phyloP scores from a whole-genome alignment of 768 basidiomycete species.

The Macrolepiota albuminosa region DNA sequence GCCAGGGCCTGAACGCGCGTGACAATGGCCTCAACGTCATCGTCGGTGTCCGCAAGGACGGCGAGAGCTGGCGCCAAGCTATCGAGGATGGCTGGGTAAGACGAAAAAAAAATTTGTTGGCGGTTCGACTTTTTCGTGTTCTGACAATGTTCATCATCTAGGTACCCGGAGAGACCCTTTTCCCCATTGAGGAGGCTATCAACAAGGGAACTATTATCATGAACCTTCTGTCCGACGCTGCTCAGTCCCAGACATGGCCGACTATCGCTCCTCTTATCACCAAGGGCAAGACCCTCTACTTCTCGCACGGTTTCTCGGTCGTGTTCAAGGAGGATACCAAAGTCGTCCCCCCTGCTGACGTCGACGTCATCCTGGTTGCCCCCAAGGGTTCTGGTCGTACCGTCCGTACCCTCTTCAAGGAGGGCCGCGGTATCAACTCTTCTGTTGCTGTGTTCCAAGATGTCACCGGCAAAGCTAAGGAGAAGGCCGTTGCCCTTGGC shows the following conservation, averaged over 20 bases:
- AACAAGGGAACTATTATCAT: constrained; percentile 96
- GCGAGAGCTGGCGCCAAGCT: constrained; percentile 96
- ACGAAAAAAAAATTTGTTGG: neutral
- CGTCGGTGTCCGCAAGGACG: constrained; percentile 95
- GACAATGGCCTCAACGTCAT: constrained; percentile 99
- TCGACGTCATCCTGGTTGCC: constrained; percentile 98
- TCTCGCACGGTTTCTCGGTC: constrained; percentile 99
- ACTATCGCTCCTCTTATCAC: constrained; percentile 90
- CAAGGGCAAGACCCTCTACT: constrained; percentile 99
- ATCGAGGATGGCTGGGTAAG: constrained; percentile 90
- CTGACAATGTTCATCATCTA: constrained; percentile 20
- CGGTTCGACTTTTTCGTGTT: neutral
- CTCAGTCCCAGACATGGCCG: constrained; percentile 97
- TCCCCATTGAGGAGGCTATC: constrained; percentile 98
- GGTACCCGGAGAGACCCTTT: constrained; percentile 96
- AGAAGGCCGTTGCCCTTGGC: constrained; percentile 93
- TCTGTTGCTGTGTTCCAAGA: constrained; percentile 96
- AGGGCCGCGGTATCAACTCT: constrained; percentile 98
- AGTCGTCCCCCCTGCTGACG: constrained; percentile 85
- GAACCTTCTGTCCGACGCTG: constrained; percentile 99
- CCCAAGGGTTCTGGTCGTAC: constrained; percentile 99
- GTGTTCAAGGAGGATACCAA: constrained; percentile 98
- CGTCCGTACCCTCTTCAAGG: constrained; percentile 99
- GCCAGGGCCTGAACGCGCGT: constrained; percentile 97
- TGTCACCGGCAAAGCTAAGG: constrained; percentile 95